A percentile compares a stretch with the other conserved stretches of the same genome.
phyloP scores from a whole-genome alignment of 2,329 filamentous ascomycete species.

The Leptographium procerum region DNA sequence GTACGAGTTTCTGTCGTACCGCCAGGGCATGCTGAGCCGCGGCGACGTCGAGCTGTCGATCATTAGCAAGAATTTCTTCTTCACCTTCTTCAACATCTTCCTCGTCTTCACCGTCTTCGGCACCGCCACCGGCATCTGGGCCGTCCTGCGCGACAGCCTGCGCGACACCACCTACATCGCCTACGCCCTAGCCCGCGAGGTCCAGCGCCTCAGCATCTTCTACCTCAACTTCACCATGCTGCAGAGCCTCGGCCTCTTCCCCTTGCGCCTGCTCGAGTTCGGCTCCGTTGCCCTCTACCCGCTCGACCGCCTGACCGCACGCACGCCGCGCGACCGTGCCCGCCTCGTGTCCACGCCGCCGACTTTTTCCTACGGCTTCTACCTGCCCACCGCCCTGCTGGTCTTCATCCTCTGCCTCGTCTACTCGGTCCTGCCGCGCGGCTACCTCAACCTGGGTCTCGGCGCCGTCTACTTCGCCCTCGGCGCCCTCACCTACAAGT shows the following conservation, averaged over 20 bases:
- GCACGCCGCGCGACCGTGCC: conserved; percentile 80
- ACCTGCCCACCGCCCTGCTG: conserved; percentile 80
- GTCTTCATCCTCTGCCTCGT: conserved; percentile 93
- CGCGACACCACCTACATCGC: conserved; percentile 72
- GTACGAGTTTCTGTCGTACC: conserved; percentile 84
- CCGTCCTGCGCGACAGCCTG: conserved; percentile 60
- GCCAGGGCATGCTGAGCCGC: conserved; percentile 89
- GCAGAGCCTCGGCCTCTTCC: conserved; percentile 86
- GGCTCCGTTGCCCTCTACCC: conserved; percentile 78
- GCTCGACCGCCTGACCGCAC: conserved; percentile 63
- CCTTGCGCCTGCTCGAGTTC: conserved; percentile 82
- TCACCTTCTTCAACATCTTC: conserved; percentile 98
- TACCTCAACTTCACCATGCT: conserved; percentile 92
- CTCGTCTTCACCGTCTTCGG: conserved; percentile 84
- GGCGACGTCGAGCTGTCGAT: conserved; percentile 89
- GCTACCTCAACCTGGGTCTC: conserved; percentile 70
- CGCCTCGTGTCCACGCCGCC: conserved; percentile 71
- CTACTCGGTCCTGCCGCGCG: conserved; percentile 75
- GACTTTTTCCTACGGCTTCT: conserved; percentile 91
- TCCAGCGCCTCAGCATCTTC: conserved; percentile 67
- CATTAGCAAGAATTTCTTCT: conserved; percentile 98
- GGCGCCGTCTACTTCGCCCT: conserved; percentile 75
- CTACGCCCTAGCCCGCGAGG: conserved; percentile 59
- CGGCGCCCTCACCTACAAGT: conserved; percentile 88
- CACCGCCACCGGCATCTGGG: conserved; percentile 63